Base-by-base conservation (phyloP, 2,329 filamentous ascomycete species). In the Pleomassaria siparia region DNA sequence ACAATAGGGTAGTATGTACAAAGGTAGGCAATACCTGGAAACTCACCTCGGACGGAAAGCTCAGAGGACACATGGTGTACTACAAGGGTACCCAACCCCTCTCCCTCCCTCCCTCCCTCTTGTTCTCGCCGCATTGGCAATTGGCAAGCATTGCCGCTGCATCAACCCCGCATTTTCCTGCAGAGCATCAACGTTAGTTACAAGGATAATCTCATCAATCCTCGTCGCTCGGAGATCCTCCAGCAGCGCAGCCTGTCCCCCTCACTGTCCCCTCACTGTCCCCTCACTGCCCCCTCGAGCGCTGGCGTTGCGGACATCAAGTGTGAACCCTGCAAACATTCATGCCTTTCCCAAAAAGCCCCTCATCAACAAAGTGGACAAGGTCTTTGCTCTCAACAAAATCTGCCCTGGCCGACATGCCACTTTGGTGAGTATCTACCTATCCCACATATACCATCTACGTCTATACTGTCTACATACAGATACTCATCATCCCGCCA, bases 81-180 rank as follows among this genome's bases (percentile, higher is more conserved):
- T 61, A n/a, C n/a, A n/a, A n/a, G n/a, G n/a, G 50, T 47, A 46
- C 48, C 41, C 36, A 13, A 36, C 51, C 43, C 4, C 29, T n/a
- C 54, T 43, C 56, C 52, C 44, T 50, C 50, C 47, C 43, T 40
- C 46, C 46, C 49, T 47, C n/a, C 46, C 56, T 53, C 44, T 50
- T 51, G 47, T 43, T 40, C 46, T 47, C 49, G 47, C n/a, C 46
- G 51, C 50, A 50, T 39, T n/a, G n/a, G n/a, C n/a, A n/a, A 47
- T 44, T 43, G 47, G 26, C 33, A 37, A 9, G 45, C 35, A 25
- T 20, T 22, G 35, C 36, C 58, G 51, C 57, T 60, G 58, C 44
- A 49, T 53, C 53, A 61, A 70, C 66, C 66, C 66, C 65, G 66
- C 66, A 69, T 66, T 63, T 59, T 55, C 47, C 53, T 61, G 58